phyloP scores from a whole-genome alignment of 208 protist genomes.

The Entamoeba dispar region DNA sequence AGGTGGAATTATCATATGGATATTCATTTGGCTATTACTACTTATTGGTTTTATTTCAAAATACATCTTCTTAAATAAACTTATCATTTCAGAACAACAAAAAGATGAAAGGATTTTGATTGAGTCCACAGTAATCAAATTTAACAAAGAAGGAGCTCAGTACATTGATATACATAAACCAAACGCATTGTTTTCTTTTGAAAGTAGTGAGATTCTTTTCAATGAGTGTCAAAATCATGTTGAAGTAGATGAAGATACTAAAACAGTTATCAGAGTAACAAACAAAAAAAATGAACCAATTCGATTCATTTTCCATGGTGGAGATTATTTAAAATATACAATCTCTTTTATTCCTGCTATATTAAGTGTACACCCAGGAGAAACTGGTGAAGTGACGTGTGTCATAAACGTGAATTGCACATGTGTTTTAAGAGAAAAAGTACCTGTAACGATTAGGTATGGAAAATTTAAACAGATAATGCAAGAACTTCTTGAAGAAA shows the following conservation, averaged over 20 bases:
- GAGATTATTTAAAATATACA: neutral
- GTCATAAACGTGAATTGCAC: neutral
- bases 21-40: neutral
- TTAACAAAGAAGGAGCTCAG: neutral
- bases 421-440: neutral
- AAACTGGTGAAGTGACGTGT: neutral
- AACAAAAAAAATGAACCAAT: neutral
- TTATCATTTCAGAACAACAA: neutral
- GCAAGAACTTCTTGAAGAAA: neutral
- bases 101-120: neutral
- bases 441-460: neutral
- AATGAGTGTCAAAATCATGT: neutral
- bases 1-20: neutral
- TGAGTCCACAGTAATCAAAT: neutral
- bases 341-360: neutral
- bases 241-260: neutral
- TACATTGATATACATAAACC: neutral
- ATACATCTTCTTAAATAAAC: neutral
- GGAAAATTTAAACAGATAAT: neutral
- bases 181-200: neutral
- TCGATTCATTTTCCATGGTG: neutral
- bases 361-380: neutral
- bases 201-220: neutral
- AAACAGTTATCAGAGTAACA: neutral
- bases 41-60: neutral